Base-by-base conservation (phyloP, 169 alveolate species). In the Plasmodium knowlesi region DNA sequence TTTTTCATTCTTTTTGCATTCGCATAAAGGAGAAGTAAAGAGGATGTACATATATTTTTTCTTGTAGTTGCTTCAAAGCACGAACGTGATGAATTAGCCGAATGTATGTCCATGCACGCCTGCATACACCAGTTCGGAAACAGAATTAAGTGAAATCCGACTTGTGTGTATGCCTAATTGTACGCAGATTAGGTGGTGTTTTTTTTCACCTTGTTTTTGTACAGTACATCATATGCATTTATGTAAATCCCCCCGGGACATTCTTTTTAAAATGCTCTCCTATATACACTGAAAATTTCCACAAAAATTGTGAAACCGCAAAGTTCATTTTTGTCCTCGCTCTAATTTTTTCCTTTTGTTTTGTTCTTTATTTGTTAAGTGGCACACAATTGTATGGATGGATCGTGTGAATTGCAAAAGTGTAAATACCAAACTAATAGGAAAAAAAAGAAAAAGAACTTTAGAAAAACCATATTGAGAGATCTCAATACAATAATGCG, bases 391-490 rank as follows among this genome's bases (percentile, higher is more conserved):
- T 50, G 61, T 16, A 19, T 67, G 76, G 30, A 74, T 32, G 39
- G 34, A 86, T 71, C 83, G 71, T 84, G 93, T 74, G 74, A 76
- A 76, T 86, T 86, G 67, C 71, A 50, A 74, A 86, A 19, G 80
- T 86, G 86, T 74, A 43, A 37, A 50, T 19, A 37, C 41, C 43
- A 74, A 74, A 67, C 39, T 67, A 39, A 67, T 19, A 67, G n/a
- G 76, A 25, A 67, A 28, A 67, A 85, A 74, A 76, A 57, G 32
- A 74, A 28, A 19, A 86, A 54, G n/a, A 76, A 67, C 76, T 25
- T 25, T 12, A 67, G 76, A 67, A 67, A 37, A 67, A 67, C 39
- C 30, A 5, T 67, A 67, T 50, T 28, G 76, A 70, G 28, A 37
- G 28, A 86, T 28, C 84, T 28, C 67, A 50, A 86, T 76, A 76